Percentiles rank a stretch among this genome's conserved stretches.
Evolutionary conservation across 495 filamentous ascomycete species (phyloP).

Genomic region (Lasiosphaeria hispida): DNA sequence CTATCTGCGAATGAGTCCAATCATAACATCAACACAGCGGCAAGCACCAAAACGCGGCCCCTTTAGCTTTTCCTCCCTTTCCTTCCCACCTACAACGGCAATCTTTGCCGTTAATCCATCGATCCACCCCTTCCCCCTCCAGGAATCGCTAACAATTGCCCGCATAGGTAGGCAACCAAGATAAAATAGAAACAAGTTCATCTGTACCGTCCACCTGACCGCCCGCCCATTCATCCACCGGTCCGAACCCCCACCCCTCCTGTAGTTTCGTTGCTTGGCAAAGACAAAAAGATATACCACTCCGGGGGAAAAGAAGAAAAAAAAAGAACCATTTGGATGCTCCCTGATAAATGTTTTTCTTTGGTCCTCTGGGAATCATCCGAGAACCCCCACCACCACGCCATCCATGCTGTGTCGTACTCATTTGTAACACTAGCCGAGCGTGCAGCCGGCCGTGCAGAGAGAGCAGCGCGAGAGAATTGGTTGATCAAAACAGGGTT

Average conservation of each 20-base stretch:
- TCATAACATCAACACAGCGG: neutral
- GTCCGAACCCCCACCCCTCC: too few species aligned
- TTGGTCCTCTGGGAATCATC: neutral
- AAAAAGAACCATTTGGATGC: slow-evolving; percentile 5
- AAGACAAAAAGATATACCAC: neutral
- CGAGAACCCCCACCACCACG: slow-evolving; percentile 1
- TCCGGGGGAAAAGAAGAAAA: neutral
- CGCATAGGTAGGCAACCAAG: too few species aligned
- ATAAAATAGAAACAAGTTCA: too few species aligned
- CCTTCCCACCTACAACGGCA: neutral
- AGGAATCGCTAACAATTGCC: too few species aligned
- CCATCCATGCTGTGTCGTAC: slow-evolving; percentile 15
- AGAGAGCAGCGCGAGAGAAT: neutral
- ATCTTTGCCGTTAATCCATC: too few species aligned
- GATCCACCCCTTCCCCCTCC: too few species aligned
- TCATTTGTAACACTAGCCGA: neutral
- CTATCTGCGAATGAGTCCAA: neutral
- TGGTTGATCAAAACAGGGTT: neutral
- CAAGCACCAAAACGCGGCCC: neutral
- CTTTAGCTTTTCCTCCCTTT: neutral
- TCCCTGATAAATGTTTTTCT: neutral
- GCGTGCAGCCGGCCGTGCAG: neutral
- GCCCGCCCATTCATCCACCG: too few species aligned
- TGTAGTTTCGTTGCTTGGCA: neutral
- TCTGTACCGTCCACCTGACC: too few species aligned